Percentiles rank a stretch among this genome's conserved stretches.
These are phyloP conservation scores for Lachnellula hyalina DNA, from an alignment of 2,329 filamentous ascomycete species.

Conservation along the genomic window DNA sequence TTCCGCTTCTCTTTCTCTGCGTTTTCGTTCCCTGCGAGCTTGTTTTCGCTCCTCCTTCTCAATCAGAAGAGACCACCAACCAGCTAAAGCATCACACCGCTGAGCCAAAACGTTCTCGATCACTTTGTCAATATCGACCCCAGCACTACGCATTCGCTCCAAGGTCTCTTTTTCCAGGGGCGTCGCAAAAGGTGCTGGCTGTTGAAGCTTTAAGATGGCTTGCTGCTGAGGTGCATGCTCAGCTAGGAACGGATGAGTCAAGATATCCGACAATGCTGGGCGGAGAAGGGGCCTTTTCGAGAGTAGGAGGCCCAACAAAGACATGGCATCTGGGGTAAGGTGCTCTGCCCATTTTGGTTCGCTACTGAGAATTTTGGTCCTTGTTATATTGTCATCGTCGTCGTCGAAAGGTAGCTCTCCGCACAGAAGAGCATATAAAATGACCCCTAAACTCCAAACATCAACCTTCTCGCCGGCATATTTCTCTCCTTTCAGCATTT, in stretches of 20 bases:
- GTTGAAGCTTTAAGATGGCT: constrained; percentile 77
- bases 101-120: constrained; percentile 91
- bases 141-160: constrained; percentile 86
- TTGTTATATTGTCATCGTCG: constrained; percentile 84
- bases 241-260: constrained; percentile 80
- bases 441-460: constrained; percentile 86
- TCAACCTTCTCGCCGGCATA: constrained; percentile 98
- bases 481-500: constrained; percentile 98
- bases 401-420: constrained; percentile 94
- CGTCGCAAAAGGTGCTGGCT: constrained; percentile 78
- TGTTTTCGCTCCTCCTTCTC: constrained; percentile 94
- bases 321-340: constrained; percentile 70
- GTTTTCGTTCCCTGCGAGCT: constrained; percentile 69
- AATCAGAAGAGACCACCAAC: constrained; percentile 92
- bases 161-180: constrained; percentile 84
- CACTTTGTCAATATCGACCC: constrained; percentile 88
- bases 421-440: constrained; percentile 74
- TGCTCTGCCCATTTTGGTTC: constrained; percentile 82
- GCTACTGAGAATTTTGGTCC: constrained; percentile 75
- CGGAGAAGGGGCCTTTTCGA: constrained; percentile 85
- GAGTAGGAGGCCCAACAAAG: constrained; percentile 72
- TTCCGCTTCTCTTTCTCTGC: constrained; percentile 79
- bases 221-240: constrained; percentile 86
- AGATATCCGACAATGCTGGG: constrained; percentile 76
- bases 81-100: constrained; percentile 81